Percentiles rank a stretch among this genome's conserved stretches.
phyloP scores from a whole-genome alignment of 2,329 filamentous ascomycete species.

The Aspergillus calidoustus region DNA sequence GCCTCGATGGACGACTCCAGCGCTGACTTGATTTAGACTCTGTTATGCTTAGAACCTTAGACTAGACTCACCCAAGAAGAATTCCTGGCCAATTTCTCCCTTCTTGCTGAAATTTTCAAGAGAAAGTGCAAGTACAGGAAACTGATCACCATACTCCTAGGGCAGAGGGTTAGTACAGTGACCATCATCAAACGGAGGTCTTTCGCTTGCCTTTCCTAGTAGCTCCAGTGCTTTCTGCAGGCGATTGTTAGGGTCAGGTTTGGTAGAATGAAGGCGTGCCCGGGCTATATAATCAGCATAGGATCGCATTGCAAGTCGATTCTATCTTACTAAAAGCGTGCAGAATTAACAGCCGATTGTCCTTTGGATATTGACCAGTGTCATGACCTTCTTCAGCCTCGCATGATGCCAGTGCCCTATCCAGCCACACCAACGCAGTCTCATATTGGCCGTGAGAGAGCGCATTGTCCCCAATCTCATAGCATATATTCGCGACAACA shows the following conservation, averaged over 20 bases:
- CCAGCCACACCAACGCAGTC: conserved; percentile 72
- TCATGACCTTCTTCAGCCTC: conserved; percentile 58
- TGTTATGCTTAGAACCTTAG: not conserved
- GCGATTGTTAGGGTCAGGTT: conserved; percentile 51
- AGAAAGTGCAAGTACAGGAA: conserved; percentile 69
- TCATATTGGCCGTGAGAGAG: conserved; percentile 57
- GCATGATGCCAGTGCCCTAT: conserved; percentile 67
- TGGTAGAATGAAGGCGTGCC: conserved; percentile 40
- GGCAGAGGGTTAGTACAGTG: conserved; percentile 2
- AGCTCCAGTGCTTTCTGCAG: conserved; percentile 62
- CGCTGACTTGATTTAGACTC: conserved; percentile 42
- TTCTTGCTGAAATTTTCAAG: conserved; percentile 65
- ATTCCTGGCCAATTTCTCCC: conserved; percentile 42
- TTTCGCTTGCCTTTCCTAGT: conserved; percentile 53
- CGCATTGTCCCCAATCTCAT: conserved; percentile 71
- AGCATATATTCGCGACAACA: conserved; percentile 68
- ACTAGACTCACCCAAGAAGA: conserved; percentile 44
- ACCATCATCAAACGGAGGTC: not conserved
- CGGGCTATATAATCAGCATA: conserved; percentile 31
- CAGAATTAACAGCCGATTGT: conserved; percentile 69
- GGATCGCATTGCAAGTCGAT: too few relatives aligned
- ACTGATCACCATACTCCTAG: conserved; percentile 65
- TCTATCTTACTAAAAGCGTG: conserved; percentile 62
- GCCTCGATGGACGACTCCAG: conserved; percentile 66
- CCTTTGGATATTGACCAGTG: conserved; percentile 63